These are phyloP conservation scores for Pseudohyphozyma bogoriensis DNA, from an alignment of 768 basidiomycete genomes.

Conservation along the genomic window DNA sequence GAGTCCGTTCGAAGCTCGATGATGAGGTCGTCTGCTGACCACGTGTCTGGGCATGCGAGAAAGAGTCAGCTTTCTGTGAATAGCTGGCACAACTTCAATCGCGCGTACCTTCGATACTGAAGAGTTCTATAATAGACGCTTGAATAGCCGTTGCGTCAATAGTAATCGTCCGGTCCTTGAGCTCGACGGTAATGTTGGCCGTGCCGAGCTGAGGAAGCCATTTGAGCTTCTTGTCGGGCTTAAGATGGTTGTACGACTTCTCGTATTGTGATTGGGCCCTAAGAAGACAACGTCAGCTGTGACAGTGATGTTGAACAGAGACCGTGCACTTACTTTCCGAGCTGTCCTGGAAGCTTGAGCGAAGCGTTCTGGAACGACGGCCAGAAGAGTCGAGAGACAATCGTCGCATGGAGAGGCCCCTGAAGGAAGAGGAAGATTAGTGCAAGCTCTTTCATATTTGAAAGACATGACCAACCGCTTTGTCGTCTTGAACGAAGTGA, in stretches of 20 bases:
- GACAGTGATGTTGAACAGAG: background rate
- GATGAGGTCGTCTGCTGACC: conserved; percentile 62
- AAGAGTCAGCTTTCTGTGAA: background rate
- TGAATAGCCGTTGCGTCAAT: conserved; percentile 76
- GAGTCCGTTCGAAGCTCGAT: conserved; percentile 57
- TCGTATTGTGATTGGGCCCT: conserved; percentile 48
- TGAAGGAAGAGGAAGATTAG: background rate
- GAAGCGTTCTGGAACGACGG: conserved; percentile 65
- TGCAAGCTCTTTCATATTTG: no score
- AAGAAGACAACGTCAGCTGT: background rate
- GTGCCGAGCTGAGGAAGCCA: conserved; percentile 87
- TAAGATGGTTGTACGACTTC: conserved; percentile 65
- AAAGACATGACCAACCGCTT: conserved; percentile 43
- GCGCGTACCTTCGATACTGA: conserved; percentile 55
- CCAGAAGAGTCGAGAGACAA: conserved; percentile 94
- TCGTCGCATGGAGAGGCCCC: conserved; percentile 65
- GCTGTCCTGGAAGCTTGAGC: conserved; percentile 72
- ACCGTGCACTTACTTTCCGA: conserved; percentile 52
- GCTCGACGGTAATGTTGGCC: conserved; percentile 64
- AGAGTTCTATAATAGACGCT: conserved; percentile 80
- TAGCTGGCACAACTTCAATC: background rate
- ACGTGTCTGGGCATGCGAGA: conserved; percentile 40
- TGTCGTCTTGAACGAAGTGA: conserved; percentile 49
- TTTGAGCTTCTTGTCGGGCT: conserved; percentile 80
- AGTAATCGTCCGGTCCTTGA: conserved; percentile 66